Evolutionary conservation across 768 basidiomycete genomes (phyloP).

Genomic region (Mycena vulgaris): DNA sequence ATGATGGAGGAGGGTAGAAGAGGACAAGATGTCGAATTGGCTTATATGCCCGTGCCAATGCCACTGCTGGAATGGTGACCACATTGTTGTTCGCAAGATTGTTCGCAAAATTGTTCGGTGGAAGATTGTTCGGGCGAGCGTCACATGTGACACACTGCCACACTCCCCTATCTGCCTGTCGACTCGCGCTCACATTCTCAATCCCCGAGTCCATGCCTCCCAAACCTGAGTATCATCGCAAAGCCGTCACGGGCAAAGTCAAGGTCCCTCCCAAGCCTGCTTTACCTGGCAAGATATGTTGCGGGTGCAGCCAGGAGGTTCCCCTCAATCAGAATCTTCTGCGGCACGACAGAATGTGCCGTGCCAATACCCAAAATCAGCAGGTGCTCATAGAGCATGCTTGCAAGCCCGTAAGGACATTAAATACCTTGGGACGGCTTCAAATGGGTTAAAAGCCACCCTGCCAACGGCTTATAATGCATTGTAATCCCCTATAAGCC

Average conservation of each 20-base stretch:
- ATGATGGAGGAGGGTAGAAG: neutral
- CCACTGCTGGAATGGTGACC: slow-evolving; percentile 8
- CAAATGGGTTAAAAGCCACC: neutral
- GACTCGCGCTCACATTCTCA: neutral
- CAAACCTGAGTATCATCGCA: neutral
- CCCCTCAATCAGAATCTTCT: neutral
- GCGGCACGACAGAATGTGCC: slow-evolving; percentile 13
- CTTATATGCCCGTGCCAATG: slow-evolving; percentile 8
- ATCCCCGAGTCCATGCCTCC: neutral
- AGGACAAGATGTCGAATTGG: neutral
- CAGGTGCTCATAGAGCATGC: neutral
- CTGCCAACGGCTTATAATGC: slow-evolving; percentile 3
- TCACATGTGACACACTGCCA: slow-evolving; percentile 5
- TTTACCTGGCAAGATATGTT: neutral
- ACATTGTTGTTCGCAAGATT: neutral
- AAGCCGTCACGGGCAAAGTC: neutral
- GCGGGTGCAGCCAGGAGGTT: neutral
- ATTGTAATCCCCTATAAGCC: too few relatives aligned
- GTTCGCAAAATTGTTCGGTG: neutral
- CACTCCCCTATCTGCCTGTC: neutral
- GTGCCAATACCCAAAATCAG: neutral
- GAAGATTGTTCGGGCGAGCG: neutral
- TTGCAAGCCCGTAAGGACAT: neutral
- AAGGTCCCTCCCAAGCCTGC: neutral
- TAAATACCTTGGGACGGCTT: neutral